These are phyloP conservation scores for Rhizoclosmatium globosum DNA, from an alignment of 192 early-diverging fungal species.

Conservation along the genomic window DNA sequence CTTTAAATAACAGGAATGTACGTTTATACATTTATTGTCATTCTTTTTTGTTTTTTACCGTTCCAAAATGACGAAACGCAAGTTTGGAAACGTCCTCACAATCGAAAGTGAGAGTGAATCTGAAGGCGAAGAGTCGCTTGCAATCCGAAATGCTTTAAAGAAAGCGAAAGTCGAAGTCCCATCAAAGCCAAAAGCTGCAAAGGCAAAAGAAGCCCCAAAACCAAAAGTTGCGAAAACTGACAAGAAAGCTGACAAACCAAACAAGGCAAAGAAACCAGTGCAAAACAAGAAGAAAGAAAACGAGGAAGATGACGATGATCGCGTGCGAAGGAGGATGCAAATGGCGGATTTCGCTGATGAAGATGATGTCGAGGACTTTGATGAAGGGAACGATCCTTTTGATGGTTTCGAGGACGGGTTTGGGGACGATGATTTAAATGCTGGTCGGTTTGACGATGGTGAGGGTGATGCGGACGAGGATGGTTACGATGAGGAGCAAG, in stretches of 20 bases:
- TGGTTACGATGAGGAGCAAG: neutral
- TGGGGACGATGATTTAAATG: no score
- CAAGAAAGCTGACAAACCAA: no score
- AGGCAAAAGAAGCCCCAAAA: neutral
- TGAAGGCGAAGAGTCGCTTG: neutral
- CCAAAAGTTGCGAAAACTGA: no score
- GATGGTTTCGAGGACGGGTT: neutral
- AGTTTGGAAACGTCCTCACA: no score
- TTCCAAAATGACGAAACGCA: no score
- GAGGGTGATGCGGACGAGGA: neutral
- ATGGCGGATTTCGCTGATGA: conserved; percentile 24
- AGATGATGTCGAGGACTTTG: conserved; percentile 2
- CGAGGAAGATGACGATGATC: conserved; percentile 19
- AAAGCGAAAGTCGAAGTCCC: neutral
- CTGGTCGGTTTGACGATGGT: neutral
- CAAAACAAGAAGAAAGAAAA: neutral
- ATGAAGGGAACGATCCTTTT: no score
- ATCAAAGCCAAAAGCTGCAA: no score
- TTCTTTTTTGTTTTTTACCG: no score
- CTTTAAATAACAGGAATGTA: no score
- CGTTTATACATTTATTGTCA: no score
- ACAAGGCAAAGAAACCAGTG: no score
- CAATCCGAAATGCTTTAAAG: neutral
- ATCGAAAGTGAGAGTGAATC: neutral
- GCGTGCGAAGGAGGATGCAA: conserved; percentile 1